phyloP scores from a whole-genome alignment of 441 rosid genomes.

The Erodium moschatum region DNA sequence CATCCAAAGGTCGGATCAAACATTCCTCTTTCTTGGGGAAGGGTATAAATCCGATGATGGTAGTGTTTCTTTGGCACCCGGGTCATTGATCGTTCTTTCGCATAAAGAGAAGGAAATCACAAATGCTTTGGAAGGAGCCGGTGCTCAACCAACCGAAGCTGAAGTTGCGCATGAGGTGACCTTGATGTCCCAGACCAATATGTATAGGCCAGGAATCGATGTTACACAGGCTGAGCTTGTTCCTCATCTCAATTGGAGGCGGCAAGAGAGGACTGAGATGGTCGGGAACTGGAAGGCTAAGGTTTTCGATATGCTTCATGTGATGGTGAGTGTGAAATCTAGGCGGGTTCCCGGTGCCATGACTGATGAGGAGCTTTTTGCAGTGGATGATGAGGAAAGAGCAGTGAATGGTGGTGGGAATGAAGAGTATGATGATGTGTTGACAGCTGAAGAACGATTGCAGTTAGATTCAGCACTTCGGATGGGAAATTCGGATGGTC shows the following conservation, averaged over 20 bases:
- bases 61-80: constrained; percentile 53
- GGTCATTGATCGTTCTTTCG: constrained; percentile 84
- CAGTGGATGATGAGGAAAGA: constrained; percentile 3
- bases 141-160: constrained; percentile 81
- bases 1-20: constrained; percentile 15
- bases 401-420: constrained; percentile 36
- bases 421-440: constrained; percentile 2
- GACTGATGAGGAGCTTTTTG: constrained; percentile 74
- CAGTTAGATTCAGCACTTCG: constrained; percentile 7
- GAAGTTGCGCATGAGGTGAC: constrained; percentile 95
- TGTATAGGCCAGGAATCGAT: constrained; percentile 98
- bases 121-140: constrained; percentile 96
- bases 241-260: constrained; percentile 89
- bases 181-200: constrained; percentile 91
- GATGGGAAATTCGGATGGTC: background rate
- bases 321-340: constrained; percentile 95
- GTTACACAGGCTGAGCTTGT: constrained; percentile 93
- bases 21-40: constrained; percentile 29
- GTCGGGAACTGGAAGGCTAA: constrained; percentile 96
- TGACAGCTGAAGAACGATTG: constrained; percentile 2
- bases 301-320: constrained; percentile 92
- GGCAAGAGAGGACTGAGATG: constrained; percentile 89
- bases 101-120: constrained; percentile 96
- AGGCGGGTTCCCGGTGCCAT: constrained; percentile 99
- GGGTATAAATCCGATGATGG: constrained; percentile 74